Percentiles rank a stretch among this genome's conserved stretches.
Evolutionary conservation across 768 basidiomycete species (phyloP).

Genomic region (Lactarius hatsudake): DNA sequence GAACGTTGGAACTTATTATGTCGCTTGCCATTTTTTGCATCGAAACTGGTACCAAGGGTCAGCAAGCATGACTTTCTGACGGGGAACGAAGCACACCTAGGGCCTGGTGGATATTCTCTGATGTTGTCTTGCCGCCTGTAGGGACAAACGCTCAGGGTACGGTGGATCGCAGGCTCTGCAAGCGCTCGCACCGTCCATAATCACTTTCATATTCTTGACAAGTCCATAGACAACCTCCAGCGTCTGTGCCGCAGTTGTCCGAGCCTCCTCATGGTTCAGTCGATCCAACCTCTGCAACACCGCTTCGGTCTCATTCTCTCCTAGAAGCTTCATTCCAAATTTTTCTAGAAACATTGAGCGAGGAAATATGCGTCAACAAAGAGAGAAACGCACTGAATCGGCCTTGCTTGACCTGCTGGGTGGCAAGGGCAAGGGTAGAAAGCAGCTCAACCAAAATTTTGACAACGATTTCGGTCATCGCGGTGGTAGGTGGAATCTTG

Average conservation of each 20-base stretch:
- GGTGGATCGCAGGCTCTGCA: no score
- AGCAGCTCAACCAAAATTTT: neutral
- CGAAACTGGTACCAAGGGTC: neutral
- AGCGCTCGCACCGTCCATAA: neutral
- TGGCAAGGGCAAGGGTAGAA: neutral
- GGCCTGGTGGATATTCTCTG: neutral
- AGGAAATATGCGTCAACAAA: neutral
- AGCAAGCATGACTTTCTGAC: neutral
- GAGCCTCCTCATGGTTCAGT: neutral
- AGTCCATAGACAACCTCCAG: conserved; percentile 1
- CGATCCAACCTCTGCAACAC: neutral
- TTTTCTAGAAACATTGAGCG: neutral
- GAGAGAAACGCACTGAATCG: neutral
- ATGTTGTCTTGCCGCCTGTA: neutral
- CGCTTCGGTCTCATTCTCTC: neutral
- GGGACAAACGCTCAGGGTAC: neutral
- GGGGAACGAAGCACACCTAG: neutral
- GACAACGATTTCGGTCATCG: neutral
- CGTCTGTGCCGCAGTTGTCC: neutral
- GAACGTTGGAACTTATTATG: neutral
- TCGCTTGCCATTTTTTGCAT: neutral
- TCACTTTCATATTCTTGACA: neutral
- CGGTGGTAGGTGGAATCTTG: neutral
- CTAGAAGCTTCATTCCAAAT: neutral
- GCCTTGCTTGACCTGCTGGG: neutral